A percentile compares a stretch with the other conserved stretches of the same genome.
Conservation (phyloP, 306 rosid genomes). For the Psophocarpus tetragonolobus region DNA sequence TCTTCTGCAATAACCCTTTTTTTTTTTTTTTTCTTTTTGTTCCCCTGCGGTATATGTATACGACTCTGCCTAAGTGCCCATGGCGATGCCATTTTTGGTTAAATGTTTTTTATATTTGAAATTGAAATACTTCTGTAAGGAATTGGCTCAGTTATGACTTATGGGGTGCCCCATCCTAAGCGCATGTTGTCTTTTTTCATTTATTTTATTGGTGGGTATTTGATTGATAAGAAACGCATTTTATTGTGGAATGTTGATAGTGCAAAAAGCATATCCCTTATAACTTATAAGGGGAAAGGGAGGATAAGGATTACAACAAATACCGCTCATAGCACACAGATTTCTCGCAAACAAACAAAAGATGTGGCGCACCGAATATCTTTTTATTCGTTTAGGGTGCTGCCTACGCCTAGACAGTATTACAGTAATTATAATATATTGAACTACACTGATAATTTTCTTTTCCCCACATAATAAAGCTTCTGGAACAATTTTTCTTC, state of each 20-base stretch:
- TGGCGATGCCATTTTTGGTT: conserved; percentile 19
- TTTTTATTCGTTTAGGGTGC: conserved; percentile 3
- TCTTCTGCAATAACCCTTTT: conserved; percentile 30
- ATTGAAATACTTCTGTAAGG: conserved; percentile 4
- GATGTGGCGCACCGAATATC: not conserved
- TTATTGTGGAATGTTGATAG: conserved; percentile 1
- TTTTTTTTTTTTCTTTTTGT: not conserved
- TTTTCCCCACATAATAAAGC: not conserved
- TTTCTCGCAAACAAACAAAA: not conserved
- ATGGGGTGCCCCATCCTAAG: not conserved
- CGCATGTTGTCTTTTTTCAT: not conserved
- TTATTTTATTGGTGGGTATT: not conserved
- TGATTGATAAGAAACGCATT: not conserved
- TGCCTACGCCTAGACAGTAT: too few relatives aligned
- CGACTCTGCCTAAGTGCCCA: not conserved
- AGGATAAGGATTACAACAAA: not conserved
- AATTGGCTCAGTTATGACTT: not conserved
- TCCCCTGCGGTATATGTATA: not conserved
- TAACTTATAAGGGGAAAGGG: too few relatives aligned
- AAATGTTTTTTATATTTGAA: not conserved
- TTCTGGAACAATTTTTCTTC: not conserved
- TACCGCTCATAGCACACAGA: not conserved
- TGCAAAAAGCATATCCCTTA: conserved; percentile 15
- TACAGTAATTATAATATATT: not conserved
- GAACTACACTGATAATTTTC: not conserved